A percentile compares a stretch with the other conserved stretches of the same genome.
Conservation (phyloP, 305 asterid genomes). For the Fraxinus xanthoxyloides region DNA sequence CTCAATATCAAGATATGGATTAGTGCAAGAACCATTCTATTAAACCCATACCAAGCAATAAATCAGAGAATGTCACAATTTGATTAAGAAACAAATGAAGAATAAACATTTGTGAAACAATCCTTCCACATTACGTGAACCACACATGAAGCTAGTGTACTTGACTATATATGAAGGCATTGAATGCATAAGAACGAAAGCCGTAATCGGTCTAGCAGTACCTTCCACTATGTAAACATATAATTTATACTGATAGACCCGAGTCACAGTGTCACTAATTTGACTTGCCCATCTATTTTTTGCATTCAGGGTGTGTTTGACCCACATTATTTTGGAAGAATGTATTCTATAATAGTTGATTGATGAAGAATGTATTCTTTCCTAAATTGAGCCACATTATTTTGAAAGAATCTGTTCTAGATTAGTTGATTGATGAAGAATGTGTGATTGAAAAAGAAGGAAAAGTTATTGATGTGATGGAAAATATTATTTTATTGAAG, state of each 20-base stretch:
- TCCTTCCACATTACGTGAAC: not conserved
- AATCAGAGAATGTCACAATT: not conserved
- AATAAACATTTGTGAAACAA: not conserved
- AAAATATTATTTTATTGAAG: too few relatives aligned
- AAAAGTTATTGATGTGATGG: too few relatives aligned
- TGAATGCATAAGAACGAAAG: not conserved
- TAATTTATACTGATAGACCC: not conserved
- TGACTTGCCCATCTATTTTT: constrained; percentile 15
- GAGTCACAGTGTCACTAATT: constrained; percentile 13
- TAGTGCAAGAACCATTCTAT: not conserved
- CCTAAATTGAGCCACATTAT: too few relatives aligned
- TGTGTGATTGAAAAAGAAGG: too few relatives aligned
- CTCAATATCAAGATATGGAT: constrained; percentile 7
- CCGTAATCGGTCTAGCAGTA: not conserved
- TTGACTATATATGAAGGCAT: not conserved
- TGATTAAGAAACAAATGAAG: not conserved
- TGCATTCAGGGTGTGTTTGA: too few relatives aligned
- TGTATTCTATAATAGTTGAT: too few relatives aligned
- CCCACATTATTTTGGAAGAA: too few relatives aligned
- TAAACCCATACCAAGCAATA: not conserved
- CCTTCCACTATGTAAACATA: not conserved
- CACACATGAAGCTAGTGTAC: not conserved
- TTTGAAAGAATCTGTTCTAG: too few relatives aligned
- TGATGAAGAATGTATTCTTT: too few relatives aligned
- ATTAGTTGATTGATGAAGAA: too few relatives aligned